phyloP scores from a whole-genome alignment of 768 basidiomycete genomes.

The Lyophyllum semitale region DNA sequence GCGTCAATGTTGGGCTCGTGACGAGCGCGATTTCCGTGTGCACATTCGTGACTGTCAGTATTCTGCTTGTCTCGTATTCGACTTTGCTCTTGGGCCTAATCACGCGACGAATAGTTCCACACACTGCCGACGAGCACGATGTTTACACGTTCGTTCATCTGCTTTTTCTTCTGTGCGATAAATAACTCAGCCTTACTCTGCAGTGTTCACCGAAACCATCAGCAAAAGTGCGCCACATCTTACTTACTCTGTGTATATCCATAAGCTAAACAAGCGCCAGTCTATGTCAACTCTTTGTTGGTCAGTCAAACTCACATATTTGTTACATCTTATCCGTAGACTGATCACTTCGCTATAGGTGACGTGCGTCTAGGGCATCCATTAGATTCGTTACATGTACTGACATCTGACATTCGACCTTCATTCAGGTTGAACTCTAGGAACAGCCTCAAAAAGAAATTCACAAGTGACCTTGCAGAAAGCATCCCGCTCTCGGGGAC shows the following conservation, averaged over 20 bases:
- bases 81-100: background rate
- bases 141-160: background rate
- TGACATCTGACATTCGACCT: background rate
- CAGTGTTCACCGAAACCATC: background rate
- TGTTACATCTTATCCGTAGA: too few relatives aligned
- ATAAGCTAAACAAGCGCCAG: background rate
- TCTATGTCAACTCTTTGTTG: background rate
- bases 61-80: background rate
- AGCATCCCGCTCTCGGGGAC: background rate
- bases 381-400: background rate
- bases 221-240: background rate
- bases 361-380: background rate
- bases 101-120: background rate
- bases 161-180: background rate
- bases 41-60: conserved; percentile 1
- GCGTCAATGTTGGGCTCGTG: conserved; percentile 1
- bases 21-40: background rate
- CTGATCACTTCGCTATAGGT: too few relatives aligned
- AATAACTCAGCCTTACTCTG: background rate
- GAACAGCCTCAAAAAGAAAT: background rate
- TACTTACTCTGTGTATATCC: background rate
- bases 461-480: background rate
- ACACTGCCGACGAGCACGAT: background rate
- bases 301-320: too few relatives aligned
- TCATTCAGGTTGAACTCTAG: background rate